Base-by-base conservation (phyloP, 1,284 basidiomycete genomes). In the Tilletia walkeri region DNA sequence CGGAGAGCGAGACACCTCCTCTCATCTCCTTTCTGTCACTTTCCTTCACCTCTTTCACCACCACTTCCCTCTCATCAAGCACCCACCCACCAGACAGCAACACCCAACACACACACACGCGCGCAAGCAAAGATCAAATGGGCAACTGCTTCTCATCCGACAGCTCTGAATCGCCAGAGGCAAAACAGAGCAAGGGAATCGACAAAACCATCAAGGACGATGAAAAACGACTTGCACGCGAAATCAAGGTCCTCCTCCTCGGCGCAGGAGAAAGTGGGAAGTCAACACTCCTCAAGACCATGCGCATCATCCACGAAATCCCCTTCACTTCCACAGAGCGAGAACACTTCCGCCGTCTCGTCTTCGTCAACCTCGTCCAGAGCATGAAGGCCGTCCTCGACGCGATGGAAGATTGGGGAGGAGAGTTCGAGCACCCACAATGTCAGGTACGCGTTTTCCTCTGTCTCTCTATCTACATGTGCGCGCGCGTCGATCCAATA, bases 211-310 rank as follows among this genome's bases (percentile, higher is more conserved):
- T 82, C 72, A 73, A 69, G 45, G 73, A 76, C 24, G 78, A 82
- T 67, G 78, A 79, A 63, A 79, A 78, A 72, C 67, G 65, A 3
- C 67, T 78, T 34, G 66, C 70, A 1, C 70, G 69, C 16, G 78
- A 80, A 70, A 75, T 82, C 69, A 78, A 67, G 76, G 69, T 72
- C 67, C 86, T 96, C 68, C 87, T 97, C 34, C 87, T 96, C 39
- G 94, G 94, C 48, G 94, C 94, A 56, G 94, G 94, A 48, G 94
- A 95, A 82, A 92, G 91, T 41, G 94, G 94, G 59, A 97, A 97
- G 85, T 93, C 92, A 12, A 96, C 94, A 4, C 88, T 94, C 76
- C 88, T 94, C 82, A 94, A 94, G 90, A 92, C 93, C 89, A 94
- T 94, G 92, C 90, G 92, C 38, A 86, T 94, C 56, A 93, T 94